Evolutionary conservation across 768 basidiomycete species (phyloP).

Genomic region (Boletus vermiculosoides): DNA sequence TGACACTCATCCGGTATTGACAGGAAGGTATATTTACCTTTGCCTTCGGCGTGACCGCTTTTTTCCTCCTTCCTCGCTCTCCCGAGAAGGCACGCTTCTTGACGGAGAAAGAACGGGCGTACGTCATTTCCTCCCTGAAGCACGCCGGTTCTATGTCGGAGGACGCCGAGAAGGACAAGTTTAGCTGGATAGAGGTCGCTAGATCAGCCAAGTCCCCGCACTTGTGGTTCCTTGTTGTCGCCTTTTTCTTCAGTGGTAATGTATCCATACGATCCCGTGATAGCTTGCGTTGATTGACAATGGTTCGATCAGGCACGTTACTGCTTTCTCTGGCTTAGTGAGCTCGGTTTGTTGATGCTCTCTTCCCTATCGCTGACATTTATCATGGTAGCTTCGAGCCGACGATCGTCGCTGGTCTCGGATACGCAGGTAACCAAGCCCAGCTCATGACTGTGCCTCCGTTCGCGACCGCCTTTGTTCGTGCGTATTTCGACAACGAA

Average conservation of each 20-base stretch:
- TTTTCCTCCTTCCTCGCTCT: constrained; percentile 47
- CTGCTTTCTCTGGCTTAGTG: constrained; percentile 25
- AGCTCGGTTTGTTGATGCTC: neutral
- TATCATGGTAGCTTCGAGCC: constrained; percentile 58
- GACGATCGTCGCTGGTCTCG: constrained; percentile 64
- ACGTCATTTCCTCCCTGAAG: constrained; percentile 36
- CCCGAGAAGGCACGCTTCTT: constrained; percentile 51
- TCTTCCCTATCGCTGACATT: constrained; percentile 38
- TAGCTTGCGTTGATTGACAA: neutral
- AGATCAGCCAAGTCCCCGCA: constrained; percentile 52
- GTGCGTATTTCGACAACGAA: constrained; percentile 30
- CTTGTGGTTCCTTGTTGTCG: constrained; percentile 48
- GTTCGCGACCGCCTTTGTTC: constrained; percentile 45
- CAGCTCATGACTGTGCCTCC: constrained; percentile 60
- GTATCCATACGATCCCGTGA: constrained; percentile 7
- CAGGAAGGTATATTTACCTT: constrained; percentile 64
- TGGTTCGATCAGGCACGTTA: constrained; percentile 14
- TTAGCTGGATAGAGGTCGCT: constrained; percentile 57
- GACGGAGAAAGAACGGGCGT: constrained; percentile 46
- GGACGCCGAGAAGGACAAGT: constrained; percentile 44
- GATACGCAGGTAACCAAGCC: constrained; percentile 50
- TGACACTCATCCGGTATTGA: neutral
- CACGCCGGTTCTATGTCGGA: constrained; percentile 33
- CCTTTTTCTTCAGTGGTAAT: constrained; percentile 53
- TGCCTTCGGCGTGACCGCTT: constrained; percentile 51